Evolutionary conservation across 768 basidiomycete genomes (phyloP), one percentile per base, ranked within the genome.

Genomic region (Atractiella rhizophila): DNA sequence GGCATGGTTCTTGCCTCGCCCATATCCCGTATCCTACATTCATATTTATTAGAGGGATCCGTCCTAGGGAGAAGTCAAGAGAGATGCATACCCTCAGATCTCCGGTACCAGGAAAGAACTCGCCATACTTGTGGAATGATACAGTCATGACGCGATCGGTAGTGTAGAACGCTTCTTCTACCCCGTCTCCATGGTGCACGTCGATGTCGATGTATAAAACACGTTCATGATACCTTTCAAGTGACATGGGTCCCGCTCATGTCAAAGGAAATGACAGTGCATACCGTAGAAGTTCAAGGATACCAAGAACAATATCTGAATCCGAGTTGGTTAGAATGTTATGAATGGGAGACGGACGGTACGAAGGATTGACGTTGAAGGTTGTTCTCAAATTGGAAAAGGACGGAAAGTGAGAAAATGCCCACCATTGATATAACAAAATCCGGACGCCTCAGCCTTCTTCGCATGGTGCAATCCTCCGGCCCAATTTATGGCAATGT

Each of bases 401-500:
- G n/a, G 3, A 18, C 3, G 12, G 9, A 19, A 32, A 30, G 25
- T 18, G 28, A 30, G 28, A 28, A 35, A 1, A 31, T 13, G 51
- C 65, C 29, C 44, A 85, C 85, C 88, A 53, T 96, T 96, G 32
- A 96, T 81, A 57, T 96, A 98, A 62, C 91, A 98, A 60, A 98
- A 98, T 2, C 91, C 91, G 51, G 81, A 86, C 0, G 91, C 91
- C 62, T 98, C 91, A 32, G 83, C 82, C 65, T 96, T 98, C 64
- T 96, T 98, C 3, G 91, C 85, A 56, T 98, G 91, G 58, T 98
- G 91, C 33, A 98, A 64, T 13, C 91, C 91, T 12, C 91, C 91
- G 8, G 91, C 88, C 91, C 91, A 98, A 55, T 98, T 98, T 41
- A 98, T 73, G 3, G 91, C 91, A 51, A 96, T 96, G 58, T 98